Conservation (phyloP, 805 yeast species). For the Suhomyces kilbournensis region DNA sequence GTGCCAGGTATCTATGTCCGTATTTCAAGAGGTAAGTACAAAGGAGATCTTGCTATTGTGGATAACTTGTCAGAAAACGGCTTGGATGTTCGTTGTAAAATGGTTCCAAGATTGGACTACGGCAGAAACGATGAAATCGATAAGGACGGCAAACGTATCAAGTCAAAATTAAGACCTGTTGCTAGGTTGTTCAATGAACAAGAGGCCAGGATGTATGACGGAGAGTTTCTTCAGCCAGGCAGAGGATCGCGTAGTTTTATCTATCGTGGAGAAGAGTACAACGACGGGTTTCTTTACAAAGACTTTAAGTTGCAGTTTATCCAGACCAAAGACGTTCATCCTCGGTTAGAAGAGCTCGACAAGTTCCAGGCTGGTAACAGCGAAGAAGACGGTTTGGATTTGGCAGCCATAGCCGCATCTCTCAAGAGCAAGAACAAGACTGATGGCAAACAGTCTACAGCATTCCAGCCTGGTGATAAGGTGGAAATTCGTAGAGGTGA, state of each 20-base stretch:
- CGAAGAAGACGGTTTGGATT: constrained; percentile 80
- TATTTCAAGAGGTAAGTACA: constrained; percentile 84
- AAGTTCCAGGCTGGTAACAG: constrained; percentile 69
- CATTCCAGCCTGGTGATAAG: constrained; percentile 89
- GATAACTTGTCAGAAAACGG: constrained; percentile 94
- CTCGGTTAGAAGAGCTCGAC: constrained; percentile 84
- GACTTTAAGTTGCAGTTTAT: constrained; percentile 81
- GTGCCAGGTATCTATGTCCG: constrained; percentile 93
- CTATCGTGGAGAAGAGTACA: constrained; percentile 85
- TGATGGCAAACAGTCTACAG: constrained; percentile 27
- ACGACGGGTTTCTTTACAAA: constrained; percentile 82
- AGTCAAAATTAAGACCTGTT: constrained; percentile 71
- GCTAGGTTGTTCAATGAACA: constrained; percentile 83
- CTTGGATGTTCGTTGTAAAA: constrained; percentile 86
- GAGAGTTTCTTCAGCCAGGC: constrained; percentile 65
- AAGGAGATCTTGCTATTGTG: constrained; percentile 89
- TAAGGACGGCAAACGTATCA: constrained; percentile 40
- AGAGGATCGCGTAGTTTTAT: constrained; percentile 58
- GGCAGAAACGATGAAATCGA: constrained; percentile 62
- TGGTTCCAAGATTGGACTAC: constrained; percentile 92
- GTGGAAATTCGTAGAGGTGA: constrained; percentile 93
- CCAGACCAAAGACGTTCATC: constrained; percentile 79
- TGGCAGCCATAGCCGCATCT: constrained; percentile 83
- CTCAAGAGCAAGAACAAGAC: constrained; percentile 51
- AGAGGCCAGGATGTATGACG: constrained; percentile 85